These are phyloP conservation scores for Metschnikowia borealis DNA, from an alignment of 805 yeast species.

Conservation along the genomic window DNA sequence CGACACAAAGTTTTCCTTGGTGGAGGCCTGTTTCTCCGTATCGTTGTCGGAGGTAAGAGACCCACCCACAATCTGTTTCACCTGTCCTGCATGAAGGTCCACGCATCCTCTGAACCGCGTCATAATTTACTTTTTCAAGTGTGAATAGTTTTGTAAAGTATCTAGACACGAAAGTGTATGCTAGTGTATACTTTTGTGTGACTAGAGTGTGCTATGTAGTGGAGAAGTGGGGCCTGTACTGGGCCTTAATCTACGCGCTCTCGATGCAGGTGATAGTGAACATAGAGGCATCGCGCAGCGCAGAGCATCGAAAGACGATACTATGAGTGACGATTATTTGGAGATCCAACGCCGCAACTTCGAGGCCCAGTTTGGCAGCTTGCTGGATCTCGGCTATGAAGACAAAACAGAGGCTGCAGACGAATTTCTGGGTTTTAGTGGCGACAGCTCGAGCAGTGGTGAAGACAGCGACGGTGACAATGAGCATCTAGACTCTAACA, in stretches of 20 bases:
- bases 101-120: conserved; percentile 91
- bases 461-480: conserved; percentile 3
- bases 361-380: conserved; percentile 60
- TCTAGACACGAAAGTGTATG: no score
- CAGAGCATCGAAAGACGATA: neutral
- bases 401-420: conserved; percentile 24
- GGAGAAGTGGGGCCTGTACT: neutral
- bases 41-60: conserved; percentile 58
- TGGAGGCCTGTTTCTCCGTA: conserved; percentile 24
- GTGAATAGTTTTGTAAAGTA: no score
- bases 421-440: conserved; percentile 11
- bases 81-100: conserved; percentile 91
- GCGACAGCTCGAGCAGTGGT: neutral
- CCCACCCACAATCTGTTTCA: conserved; percentile 96
- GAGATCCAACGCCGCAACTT: conserved; percentile 56
- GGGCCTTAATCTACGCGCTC: neutral
- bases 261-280: neutral
- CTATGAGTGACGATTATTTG: conserved; percentile 33
- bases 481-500: neutral
- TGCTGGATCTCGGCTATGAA: conserved; percentile 51
- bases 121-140: conserved; percentile 40
- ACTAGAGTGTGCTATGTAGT: no score
- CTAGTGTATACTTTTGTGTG: no score
- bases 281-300: conserved; percentile 2
- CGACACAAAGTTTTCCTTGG: conserved; percentile 68